phyloP scores from a whole-genome alignment of 2,329 filamentous ascomycete species.

The Cercospora sp. region DNA sequence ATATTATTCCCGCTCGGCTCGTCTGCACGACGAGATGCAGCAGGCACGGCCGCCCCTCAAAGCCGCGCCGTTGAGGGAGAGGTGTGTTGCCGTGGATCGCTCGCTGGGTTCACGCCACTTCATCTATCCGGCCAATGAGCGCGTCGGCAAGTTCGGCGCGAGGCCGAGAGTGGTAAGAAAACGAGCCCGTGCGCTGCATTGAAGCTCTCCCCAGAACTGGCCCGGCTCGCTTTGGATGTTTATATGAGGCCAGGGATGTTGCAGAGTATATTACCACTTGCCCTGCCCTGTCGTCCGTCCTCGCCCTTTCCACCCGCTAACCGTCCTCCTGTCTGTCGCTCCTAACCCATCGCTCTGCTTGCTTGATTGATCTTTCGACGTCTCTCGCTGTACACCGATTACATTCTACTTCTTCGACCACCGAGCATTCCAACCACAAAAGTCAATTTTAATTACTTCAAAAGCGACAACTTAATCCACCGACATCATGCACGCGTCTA shows the following conservation, averaged over 20 bases:
- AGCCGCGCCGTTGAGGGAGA: neutral
- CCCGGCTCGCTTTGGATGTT: neutral
- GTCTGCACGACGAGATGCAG: neutral
- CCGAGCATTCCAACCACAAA: neutral
- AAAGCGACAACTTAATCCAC: constrained; percentile 1
- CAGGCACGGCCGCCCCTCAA: neutral
- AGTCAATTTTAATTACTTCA: neutral
- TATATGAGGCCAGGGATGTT: constrained; percentile 1
- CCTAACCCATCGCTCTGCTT: neutral
- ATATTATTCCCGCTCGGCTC: neutral
- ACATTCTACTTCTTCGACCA: neutral
- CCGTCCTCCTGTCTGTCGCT: neutral
- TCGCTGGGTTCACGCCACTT: neutral
- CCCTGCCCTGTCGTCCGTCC: neutral
- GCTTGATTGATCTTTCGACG: neutral
- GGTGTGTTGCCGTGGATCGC: neutral
- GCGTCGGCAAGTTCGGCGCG: neutral
- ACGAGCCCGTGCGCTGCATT: neutral
- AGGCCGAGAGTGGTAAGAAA: neutral
- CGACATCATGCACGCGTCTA: constrained; percentile 25
- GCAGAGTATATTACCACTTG: neutral
- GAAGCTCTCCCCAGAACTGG: neutral
- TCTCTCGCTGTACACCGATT: neutral
- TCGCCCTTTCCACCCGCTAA: neutral
- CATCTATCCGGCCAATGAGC: neutral